Percentiles rank a stretch among this genome's conserved stretches.
Conservation (phyloP, 495 filamentous ascomycete genomes). For the Daldinia vernicosa region DNA sequence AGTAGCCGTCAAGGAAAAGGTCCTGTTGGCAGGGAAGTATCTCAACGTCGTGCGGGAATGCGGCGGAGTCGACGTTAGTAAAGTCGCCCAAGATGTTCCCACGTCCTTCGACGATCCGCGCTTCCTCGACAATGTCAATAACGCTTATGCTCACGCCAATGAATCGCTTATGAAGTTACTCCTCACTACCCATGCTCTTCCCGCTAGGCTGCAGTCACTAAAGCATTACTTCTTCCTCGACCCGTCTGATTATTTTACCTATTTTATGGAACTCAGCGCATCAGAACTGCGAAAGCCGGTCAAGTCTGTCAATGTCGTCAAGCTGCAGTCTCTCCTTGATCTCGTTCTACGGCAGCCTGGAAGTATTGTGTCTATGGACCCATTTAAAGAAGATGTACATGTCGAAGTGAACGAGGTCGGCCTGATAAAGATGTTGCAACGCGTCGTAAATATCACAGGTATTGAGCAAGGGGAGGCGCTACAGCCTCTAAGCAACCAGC, state of each 20-base stretch:
- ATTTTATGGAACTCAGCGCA: constrained; percentile 89
- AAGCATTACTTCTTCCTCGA: constrained; percentile 99
- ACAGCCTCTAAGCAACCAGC: constrained; percentile 59
- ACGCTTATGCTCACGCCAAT: constrained; percentile 94
- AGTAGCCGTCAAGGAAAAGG: constrained; percentile 90
- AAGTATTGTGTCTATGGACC: constrained; percentile 90
- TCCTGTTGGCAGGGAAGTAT: constrained; percentile 94
- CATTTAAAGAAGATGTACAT: constrained; percentile 97
- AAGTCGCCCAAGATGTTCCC: constrained; percentile 86
- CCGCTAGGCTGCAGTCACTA: constrained; percentile 82
- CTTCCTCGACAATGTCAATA: constrained; percentile 94
- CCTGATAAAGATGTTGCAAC: constrained; percentile 91
- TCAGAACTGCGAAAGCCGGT: constrained; percentile 90
- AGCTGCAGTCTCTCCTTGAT: constrained; percentile 93
- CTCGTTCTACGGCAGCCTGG: constrained; percentile 94
- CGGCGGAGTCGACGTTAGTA: constrained; percentile 93
- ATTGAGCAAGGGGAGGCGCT: constrained; percentile 85
- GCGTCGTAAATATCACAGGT: constrained; percentile 93
- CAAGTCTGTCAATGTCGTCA: constrained; percentile 86
- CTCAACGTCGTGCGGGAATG: constrained; percentile 97
- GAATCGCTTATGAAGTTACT: constrained; percentile 90
- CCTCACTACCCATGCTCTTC: constrained; percentile 89
- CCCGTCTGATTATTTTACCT: constrained; percentile 95
- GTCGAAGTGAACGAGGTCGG: constrained; percentile 95
- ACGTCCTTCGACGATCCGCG: constrained; percentile 88